Base-by-base conservation (phyloP, 345 rosid species). In the Noccaea bulbosa region DNA sequence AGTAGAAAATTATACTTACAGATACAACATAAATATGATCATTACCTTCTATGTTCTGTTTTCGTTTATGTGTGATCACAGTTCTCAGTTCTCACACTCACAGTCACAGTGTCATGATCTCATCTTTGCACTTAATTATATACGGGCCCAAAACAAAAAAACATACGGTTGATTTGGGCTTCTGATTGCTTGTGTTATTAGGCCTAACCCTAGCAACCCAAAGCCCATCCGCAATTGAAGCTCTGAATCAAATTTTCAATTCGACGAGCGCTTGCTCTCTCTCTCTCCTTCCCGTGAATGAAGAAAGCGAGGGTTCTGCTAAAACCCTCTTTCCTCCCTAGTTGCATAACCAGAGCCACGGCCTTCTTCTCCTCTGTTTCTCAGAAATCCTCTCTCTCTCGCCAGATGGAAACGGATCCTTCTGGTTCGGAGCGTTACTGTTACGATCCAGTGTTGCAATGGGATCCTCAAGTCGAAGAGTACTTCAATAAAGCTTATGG, bases 401-500 rank as follows among this genome's bases (percentile, higher is more conserved):
- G n/a, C 11, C 55, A 54, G 55, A 14, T 38, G 6, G 76, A 81
- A 84, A 86, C 83, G 93, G 88, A 81, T 62, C 76, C 78, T 41
- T 78, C 84, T 3, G 84, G 78, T 14, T 76, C 84, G 8, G 82
- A 82, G 73, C 90, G 99, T 53, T 94, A 91, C 85, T 79, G 84
- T 76, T 94, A 81, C 80, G 83, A 78, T 58, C 98, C 99, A 2
- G 60, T 57, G 11, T 52, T 94, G 79, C 83, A 81, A 34, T 94
- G 99, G 99, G 79, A 91, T 67, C 85, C 98, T 67, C 76, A 86
- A 62, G 93, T 94, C 24, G 89, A 89, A 72, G 89, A 83, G 0
- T 91, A 94, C 84, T 88, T 94, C 83, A 62, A 66, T 77, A 82
- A 80, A 48, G 99, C 99, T 33, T 91, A 94, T 35, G 98, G 98